These are phyloP conservation scores for Suhomyces yuchorum DNA, from an alignment of 1,139 yeast genomes.

Conservation along the genomic window DNA sequence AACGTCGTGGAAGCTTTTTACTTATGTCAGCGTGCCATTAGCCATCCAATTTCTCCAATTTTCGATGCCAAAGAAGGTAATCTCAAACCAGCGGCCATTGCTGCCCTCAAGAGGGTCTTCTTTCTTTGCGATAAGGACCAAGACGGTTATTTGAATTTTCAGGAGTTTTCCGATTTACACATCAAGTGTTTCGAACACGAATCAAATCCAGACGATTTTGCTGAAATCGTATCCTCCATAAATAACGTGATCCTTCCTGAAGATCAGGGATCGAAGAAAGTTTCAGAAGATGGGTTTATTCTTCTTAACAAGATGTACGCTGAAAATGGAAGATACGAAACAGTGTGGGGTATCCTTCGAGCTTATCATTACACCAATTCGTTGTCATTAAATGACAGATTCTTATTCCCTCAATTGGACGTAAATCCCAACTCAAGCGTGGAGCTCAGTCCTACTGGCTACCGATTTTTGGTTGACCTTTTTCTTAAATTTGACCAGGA, in stretches of 20 bases:
- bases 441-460: slow-evolving; percentile 92
- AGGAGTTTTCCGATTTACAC: slow-evolving; percentile 71
- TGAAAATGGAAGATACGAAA: slow-evolving; percentile 91
- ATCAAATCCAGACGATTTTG: slow-evolving; percentile 31
- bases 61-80: slow-evolving; percentile 89
- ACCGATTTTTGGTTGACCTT: slow-evolving; percentile 84
- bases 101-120: slow-evolving; percentile 79
- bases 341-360: slow-evolving; percentile 91
- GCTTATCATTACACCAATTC: slow-evolving; percentile 92
- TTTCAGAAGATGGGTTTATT: slow-evolving; percentile 76
- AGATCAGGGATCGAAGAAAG: slow-evolving; percentile 40
- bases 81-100: slow-evolving; percentile 73
- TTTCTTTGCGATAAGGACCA: slow-evolving; percentile 87
- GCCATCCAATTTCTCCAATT: slow-evolving; percentile 91
- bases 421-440: slow-evolving; percentile 80
- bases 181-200: slow-evolving; percentile 67
- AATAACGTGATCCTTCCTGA: slow-evolving; percentile 32
- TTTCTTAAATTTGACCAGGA: slow-evolving; percentile 87
- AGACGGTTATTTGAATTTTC: slow-evolving; percentile 74
- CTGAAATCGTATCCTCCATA: slow-evolving; percentile 31
- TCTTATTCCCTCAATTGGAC: slow-evolving; percentile 75
- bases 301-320: slow-evolving; percentile 78
- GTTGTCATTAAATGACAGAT: slow-evolving; percentile 74
- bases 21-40: slow-evolving; percentile 86
- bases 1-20: slow-evolving; percentile 91